These are phyloP conservation scores for Teunomyces tritomae DNA, from an alignment of 805 yeast genomes.

Conservation along the genomic window DNA sequence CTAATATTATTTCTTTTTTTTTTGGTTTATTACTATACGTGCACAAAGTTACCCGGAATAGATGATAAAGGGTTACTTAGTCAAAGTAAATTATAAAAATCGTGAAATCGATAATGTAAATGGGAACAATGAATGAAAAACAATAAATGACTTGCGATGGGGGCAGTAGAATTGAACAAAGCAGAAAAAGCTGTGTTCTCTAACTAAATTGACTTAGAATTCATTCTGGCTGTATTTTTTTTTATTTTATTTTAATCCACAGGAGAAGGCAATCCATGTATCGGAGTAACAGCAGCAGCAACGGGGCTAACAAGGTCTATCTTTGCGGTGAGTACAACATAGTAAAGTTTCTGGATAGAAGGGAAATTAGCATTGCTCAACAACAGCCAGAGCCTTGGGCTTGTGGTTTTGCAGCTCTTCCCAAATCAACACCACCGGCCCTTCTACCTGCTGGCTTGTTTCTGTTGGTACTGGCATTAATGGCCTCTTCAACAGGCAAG, in stretches of 20 bases:
- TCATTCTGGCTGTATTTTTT: background rate
- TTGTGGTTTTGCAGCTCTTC: slow-evolving; percentile 23
- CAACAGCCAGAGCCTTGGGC: slow-evolving; percentile 24
- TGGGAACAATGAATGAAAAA: background rate
- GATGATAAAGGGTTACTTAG: background rate
- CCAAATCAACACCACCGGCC: slow-evolving; percentile 37
- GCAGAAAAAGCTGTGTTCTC: background rate
- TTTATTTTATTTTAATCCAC: no score
- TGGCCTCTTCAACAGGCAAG: slow-evolving; percentile 41
- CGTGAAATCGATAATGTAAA: background rate
- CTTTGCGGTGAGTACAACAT: no score
- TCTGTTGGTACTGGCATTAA: slow-evolving; percentile 21
- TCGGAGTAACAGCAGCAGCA: no score
- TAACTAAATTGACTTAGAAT: background rate
- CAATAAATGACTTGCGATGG: background rate
- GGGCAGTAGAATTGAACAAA: background rate
- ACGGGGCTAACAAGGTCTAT: no score
- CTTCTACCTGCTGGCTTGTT: slow-evolving; percentile 26
- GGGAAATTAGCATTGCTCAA: slow-evolving; percentile 9
- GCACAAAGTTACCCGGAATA: background rate
- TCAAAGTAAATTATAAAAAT: background rate
- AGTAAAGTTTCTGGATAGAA: no score
- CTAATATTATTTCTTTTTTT: background rate
- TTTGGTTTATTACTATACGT: background rate
- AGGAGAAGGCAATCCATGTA: no score